A percentile compares a stretch with the other conserved stretches of the same genome.
These are phyloP conservation scores for Sinapis alba DNA, from an alignment of 441 rosid genomes.

Conservation along the genomic window DNA sequence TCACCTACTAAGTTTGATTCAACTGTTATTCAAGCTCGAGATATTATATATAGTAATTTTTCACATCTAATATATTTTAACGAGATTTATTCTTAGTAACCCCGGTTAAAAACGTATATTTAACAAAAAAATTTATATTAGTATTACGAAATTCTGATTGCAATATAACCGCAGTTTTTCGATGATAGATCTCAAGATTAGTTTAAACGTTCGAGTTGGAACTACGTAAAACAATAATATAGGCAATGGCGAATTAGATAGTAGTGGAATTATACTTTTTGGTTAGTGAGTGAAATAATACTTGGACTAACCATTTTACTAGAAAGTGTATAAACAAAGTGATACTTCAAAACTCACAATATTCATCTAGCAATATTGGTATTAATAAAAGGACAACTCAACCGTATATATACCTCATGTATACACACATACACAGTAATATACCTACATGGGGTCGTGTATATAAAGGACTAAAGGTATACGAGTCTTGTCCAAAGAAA, in stretches of 20 bases:
- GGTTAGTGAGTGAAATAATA: neutral
- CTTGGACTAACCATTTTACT: slow-evolving; percentile 8
- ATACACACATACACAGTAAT: slow-evolving; percentile 3
- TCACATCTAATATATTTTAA: neutral
- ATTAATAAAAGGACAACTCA: slow-evolving; percentile 15
- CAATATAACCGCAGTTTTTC: neutral
- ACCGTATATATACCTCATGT: neutral
- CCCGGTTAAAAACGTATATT: neutral
- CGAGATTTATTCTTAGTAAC: neutral
- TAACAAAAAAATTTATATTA: neutral
- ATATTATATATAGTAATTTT: neutral
- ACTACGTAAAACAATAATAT: neutral
- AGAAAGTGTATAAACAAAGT: neutral
- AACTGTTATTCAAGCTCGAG: slow-evolving; percentile 8
- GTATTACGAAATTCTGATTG: neutral
- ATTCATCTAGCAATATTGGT: slow-evolving; percentile 8
- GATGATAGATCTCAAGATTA: neutral
- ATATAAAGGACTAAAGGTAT: slow-evolving; percentile 19
- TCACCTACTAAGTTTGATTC: slow-evolving; percentile 5
- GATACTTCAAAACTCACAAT: neutral
- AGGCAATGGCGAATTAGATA: neutral
- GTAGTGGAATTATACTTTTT: neutral
- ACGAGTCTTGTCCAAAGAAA: slow-evolving; percentile 32
- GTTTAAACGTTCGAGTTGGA: neutral
- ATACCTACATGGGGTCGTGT: slow-evolving; percentile 6